Conservation (phyloP, 768 basidiomycete genomes). For the Artomyces pyxidatus region DNA sequence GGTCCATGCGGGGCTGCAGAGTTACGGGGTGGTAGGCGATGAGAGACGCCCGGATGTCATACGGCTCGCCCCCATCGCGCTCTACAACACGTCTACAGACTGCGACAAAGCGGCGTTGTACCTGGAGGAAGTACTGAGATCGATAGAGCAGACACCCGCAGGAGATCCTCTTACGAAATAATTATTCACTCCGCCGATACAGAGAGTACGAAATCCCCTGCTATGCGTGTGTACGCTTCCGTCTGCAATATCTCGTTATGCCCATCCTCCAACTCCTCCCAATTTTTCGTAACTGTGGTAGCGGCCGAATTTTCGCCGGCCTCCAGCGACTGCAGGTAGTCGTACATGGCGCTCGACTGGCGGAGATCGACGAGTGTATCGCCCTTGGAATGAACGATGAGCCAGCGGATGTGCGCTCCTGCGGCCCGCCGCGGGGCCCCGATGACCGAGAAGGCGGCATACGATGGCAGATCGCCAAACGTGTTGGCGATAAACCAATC, state of each 20-base stretch:
- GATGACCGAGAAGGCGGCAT: conserved; percentile 39
- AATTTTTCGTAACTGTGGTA: conserved; percentile 24
- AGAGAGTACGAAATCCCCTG: conserved; percentile 28
- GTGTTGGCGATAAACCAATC: conserved; percentile 59
- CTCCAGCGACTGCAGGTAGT: conserved; percentile 38
- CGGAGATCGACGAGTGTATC: conserved; percentile 58
- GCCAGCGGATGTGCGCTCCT: conserved; percentile 43
- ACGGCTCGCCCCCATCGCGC: conserved; percentile 73
- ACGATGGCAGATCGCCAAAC: conserved; percentile 48
- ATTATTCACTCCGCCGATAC: conserved; percentile 8
- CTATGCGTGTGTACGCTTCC: conserved; percentile 36
- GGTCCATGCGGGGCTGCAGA: conserved; percentile 51
- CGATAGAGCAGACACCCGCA: conserved; percentile 17
- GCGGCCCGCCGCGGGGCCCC: conserved; percentile 30
- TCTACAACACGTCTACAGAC: conserved; percentile 82
- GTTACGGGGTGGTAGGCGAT: conserved; percentile 82
- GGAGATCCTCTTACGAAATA: neutral
- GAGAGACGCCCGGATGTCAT: conserved; percentile 90
- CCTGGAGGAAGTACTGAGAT: conserved; percentile 51
- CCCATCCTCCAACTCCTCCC: conserved; percentile 35
- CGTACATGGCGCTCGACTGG: conserved; percentile 56
- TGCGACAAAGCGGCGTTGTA: conserved; percentile 59
- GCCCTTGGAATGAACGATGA: conserved; percentile 65
- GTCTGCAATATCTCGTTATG: conserved; percentile 47
- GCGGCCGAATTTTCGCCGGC: conserved; percentile 18